Evolutionary conservation across 73 alveolate species (phyloP), one percentile per base, ranked within the genome.

Genomic region (Paramecium sonneborni): DNA sequence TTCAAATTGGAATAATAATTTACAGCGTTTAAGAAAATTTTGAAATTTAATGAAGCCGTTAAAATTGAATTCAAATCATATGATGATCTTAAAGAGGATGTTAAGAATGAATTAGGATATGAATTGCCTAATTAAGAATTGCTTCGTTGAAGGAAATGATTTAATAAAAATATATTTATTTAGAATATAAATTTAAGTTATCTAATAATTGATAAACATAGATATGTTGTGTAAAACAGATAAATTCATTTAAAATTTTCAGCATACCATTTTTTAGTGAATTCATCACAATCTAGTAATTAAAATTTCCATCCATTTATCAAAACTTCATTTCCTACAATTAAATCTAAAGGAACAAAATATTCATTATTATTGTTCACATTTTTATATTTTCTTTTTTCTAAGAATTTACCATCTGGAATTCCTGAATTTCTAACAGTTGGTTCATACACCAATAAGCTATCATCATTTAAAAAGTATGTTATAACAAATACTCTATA

Each of bases 371-470:
- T 95, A 70, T 93, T 97, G 93, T 92, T 88, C 9, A 79, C 95
- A 76, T 96, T 96, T 92, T 97, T 97, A 90, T 96, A 97, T 93
- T 57, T 26, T 26, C 46, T 10, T 62, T 62, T 62, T 26, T 74
- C 87, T 8, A 74, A 92, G 97, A 96, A 97, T 76, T 96, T 96
- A 46, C 99, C 98, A 85, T 96, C 99, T 79, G 94, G 91, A 69
- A 97, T 95, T 55, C 99, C 99, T 38, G 98, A 95, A 95, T 97
- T 97, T 96, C 98, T 95, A 48, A 97, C 96, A 28, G 97, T 95
- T 74, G 97, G 97, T 92, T 97, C 99, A 92, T 94, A 95, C 23
- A 97, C 96, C 43, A 95, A 96, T 57, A 97, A 95, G 10, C 99
- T 93, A 86, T 97, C 98, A 92, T 97, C 99, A 76, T 96, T 93